Base-by-base conservation (phyloP, 2,329 filamentous ascomycete genomes). In the Cladobotryum mycophilum region DNA sequence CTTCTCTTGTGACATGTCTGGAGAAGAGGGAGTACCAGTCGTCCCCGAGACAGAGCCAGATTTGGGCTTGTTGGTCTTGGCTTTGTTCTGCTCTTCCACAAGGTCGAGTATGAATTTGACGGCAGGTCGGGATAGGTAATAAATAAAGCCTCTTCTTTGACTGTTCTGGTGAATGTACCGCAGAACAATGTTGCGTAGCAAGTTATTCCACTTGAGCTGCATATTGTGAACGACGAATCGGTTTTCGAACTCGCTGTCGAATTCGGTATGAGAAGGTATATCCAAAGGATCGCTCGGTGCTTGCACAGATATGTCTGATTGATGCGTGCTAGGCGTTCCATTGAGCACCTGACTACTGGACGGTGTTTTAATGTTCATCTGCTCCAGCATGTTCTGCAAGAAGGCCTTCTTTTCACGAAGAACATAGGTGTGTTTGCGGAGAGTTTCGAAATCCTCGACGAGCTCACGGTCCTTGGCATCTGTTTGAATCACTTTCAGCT, bases 101-200 rank as follows among this genome's bases (percentile, higher is more conserved):
- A 99, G 95, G 67, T 99, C 93, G 9, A 97, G 75, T 52, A 99
- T 97, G 65, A 99, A 99, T 63, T 97, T 99, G 63, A 99, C 88
- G 3, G 93, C 95, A 55, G 90, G 84, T 43, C 92, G 83, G 11
- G 95, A 97, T 71, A 97, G 86, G 69, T 99, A 99, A 72, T 99
- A 99, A 30, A 99, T 85, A 64, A 99, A 97, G 47, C 93, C 95
- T 58, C 93, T 84, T 47, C 93, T 82, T 69, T 99, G 95, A 65
- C 91, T 90, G 61, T 95, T 93, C 73, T 99, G 93, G 64, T 99
- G 93, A 56, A 93, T 95, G 67, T 99, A 99, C 20, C 93, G 88
- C 38, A 99, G 79, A 45, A 99, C 93, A 61, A 96, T 96, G 64
- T 99, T 97, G 53, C 93, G 84, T 36, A 99, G 72, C 11, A 91